Conservation (phyloP, 129 eudicot genomes). For the Silybum marianum region DNA sequence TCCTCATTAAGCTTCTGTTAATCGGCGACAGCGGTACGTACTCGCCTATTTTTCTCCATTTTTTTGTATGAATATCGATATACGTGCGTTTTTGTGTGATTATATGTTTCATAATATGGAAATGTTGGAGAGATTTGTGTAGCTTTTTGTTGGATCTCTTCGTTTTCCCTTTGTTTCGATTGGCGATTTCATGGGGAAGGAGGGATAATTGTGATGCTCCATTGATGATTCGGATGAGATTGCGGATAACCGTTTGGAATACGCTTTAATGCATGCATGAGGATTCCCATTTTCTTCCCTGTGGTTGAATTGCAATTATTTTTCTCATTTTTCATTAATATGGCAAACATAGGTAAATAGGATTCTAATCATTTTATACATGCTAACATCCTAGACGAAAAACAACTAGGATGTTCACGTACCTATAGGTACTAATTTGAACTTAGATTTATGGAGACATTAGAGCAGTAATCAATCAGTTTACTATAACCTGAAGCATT, state of each 20-base stretch:
- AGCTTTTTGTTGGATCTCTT: constrained; percentile 2
- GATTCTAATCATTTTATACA: constrained; percentile 1
- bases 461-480: background rate
- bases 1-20: constrained; percentile 71
- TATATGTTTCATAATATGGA: background rate
- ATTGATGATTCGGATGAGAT: constrained; percentile 10
- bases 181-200: background rate
- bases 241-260: background rate
- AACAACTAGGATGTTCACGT: background rate
- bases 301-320: constrained; percentile 1
- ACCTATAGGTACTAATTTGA: background rate
- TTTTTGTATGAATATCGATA: background rate
- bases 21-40: constrained; percentile 83
- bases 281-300: background rate
- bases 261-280: background rate
- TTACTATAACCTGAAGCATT: background rate
- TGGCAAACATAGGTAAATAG: background rate
- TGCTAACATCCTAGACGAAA: background rate
- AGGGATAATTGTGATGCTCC: background rate
- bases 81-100: background rate
- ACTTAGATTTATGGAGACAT: constrained; percentile 1
- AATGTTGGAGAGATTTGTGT: constrained; percentile 6
- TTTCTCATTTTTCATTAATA: background rate
- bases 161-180: background rate
- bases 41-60: background rate